Percentiles rank a stretch among this genome's conserved stretches.
phyloP scores from a whole-genome alignment of 352 stramenopile genomes.

The Lagenidium sp. region DNA sequence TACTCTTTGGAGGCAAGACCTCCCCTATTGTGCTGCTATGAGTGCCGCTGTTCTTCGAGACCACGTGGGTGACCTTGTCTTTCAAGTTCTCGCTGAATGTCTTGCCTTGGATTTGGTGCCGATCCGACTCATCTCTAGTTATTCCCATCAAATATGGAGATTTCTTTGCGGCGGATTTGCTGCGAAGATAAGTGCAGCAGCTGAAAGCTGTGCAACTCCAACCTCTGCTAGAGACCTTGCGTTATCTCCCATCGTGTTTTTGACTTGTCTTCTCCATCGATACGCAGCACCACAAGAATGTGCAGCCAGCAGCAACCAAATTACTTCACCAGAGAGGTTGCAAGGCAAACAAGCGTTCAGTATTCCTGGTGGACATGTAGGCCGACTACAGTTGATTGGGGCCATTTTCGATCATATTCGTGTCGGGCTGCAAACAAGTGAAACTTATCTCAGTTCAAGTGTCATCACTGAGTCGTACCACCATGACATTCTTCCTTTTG shows the following conservation, averaged over 20 bases:
- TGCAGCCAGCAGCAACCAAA: too few species aligned
- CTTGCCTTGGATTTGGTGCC: conserved; percentile 3
- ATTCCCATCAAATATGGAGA: not conserved
- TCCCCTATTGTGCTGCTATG: conserved; percentile 7
- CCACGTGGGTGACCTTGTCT: conserved; percentile 6
- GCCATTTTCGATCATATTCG: not conserved
- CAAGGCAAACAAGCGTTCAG: not conserved
- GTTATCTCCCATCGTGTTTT: too few species aligned
- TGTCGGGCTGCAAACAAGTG: not conserved
- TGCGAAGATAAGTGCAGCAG: not conserved
- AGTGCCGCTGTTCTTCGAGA: not conserved
- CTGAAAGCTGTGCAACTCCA: not conserved
- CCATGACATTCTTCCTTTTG: not conserved
- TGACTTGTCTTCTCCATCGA: not conserved
- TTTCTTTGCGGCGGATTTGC: not conserved
- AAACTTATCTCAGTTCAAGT: not conserved
- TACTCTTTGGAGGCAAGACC: conserved; percentile 5
- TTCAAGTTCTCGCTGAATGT: conserved; percentile 7
- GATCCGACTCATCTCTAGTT: not conserved
- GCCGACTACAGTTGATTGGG: not conserved
- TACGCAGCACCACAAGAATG: not conserved
- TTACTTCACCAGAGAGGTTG: not conserved
- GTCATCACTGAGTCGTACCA: not conserved
- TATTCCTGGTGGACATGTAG: not conserved
- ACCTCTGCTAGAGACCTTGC: too few species aligned